Base-by-base conservation (phyloP, 2,329 filamentous ascomycete species). In the Aureobasidium leucospermi region DNA sequence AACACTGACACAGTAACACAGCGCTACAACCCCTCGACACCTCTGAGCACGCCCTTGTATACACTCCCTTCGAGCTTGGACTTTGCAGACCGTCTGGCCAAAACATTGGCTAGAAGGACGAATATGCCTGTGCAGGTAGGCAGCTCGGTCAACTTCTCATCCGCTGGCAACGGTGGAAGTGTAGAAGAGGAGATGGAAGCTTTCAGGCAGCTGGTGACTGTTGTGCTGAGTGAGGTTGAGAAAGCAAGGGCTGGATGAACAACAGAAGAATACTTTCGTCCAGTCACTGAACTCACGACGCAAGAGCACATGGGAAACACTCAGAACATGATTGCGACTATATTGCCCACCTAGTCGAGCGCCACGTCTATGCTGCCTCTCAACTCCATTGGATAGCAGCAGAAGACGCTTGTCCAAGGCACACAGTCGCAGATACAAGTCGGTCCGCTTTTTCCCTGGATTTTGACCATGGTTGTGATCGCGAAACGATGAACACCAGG, bases 181-280 rank as follows among this genome's bases (percentile, higher is more conserved):
- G 84, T 93, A 6, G 92, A 96, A 70, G 94, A 97, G 77, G 93
- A 97, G 76, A 92, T 96, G 85, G 90, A 93, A 69, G 90, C 88
- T 0, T 86, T 96, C 67, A 85, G 83, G 67, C 82, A 81, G 64
- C 84, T 96, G 42, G 85, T 92, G 34, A 82, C 88, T 61, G 83
- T 88, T 48, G 81, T 92, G 13, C 76, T 85, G 69, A 75, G 76
- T 45, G 79, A 83, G 32, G 52, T 61, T 9, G 51, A 60, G 36
- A 47, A 48, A 16, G 34, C 55, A 39, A 58, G 39, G 34, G 43
- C 43, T n/a, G 41, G 52, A 46, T 57, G 52, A 57, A 9, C 1
- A 16, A 45, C 4, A 6, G 2, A 2, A 28, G 1, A 36, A 5
- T 13, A 36, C 34, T 36, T 36, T 5, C 23, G 23, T 23, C 23